Percentiles rank a stretch among this genome's conserved stretches.
phyloP scores from a whole-genome alignment of 768 basidiomycete species.

The Pleurotus cornucopiae region DNA sequence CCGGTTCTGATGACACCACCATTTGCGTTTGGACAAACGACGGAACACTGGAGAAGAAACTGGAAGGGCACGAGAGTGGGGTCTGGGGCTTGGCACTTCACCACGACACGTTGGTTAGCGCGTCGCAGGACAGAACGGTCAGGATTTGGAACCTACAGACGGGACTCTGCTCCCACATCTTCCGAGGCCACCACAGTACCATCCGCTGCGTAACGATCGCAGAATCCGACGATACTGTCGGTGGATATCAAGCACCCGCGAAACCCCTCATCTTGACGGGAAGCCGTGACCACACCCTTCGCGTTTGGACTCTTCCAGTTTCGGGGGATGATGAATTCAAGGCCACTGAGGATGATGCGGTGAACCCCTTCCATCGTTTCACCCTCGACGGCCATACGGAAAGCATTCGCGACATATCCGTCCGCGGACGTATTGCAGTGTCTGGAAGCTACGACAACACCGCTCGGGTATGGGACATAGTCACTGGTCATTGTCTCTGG shows the following conservation, averaged over 20 bases:
- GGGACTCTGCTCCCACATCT: background rate
- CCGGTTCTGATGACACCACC: background rate
- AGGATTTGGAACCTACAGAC: conserved; percentile 4
- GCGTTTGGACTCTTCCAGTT: background rate
- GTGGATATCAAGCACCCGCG: background rate
- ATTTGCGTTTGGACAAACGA: background rate
- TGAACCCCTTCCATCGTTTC: conserved; percentile 5
- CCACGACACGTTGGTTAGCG: background rate
- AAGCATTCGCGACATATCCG: background rate
- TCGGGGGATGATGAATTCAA: background rate
- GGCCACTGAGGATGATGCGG: background rate
- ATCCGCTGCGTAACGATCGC: background rate
- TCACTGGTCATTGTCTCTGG: conserved; percentile 1
- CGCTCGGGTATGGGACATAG: conserved; percentile 12
- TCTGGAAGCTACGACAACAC: conserved; percentile 12
- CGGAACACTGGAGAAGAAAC: background rate
- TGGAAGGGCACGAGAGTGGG: background rate
- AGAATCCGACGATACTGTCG: background rate
- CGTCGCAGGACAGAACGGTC: background rate
- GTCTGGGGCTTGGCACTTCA: conserved; percentile 1
- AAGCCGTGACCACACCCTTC: background rate
- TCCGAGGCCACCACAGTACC: background rate
- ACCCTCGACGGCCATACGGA: conserved; percentile 1
- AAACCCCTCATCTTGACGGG: conserved; percentile 2
- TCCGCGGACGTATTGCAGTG: background rate